phyloP scores from a whole-genome alignment of 1,284 basidiomycete species.

The Heterobasidion parviporum region DNA sequence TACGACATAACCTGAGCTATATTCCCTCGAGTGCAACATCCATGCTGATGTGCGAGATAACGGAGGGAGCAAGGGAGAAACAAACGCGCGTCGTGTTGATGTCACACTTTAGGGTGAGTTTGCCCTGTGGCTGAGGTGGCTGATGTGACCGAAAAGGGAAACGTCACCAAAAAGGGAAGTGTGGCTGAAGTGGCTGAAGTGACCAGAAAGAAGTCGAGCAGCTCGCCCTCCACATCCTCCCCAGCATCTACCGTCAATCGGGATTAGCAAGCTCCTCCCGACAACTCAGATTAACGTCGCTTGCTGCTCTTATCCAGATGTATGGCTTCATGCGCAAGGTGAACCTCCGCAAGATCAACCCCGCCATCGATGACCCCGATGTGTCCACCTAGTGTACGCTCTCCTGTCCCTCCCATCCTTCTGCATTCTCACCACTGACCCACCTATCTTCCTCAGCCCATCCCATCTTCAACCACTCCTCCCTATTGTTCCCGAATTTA shows the following conservation, averaged over 20 bases:
- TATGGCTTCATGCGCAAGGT: constrained; percentile 95
- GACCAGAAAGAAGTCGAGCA: constrained; percentile 39
- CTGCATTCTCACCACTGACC: neutral
- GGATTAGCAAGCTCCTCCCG: constrained; percentile 90
- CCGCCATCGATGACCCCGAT: constrained; percentile 86
- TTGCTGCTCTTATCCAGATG: constrained; percentile 44
- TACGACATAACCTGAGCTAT: too few relatives aligned
- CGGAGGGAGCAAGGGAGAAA: too few relatives aligned
- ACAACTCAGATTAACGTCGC: constrained; percentile 50
- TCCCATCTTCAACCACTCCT: constrained; percentile 80
- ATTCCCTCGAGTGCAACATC: too few relatives aligned
- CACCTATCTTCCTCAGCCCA: constrained; percentile 49
- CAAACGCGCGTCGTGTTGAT: too few relatives aligned
- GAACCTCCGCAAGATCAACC: constrained; percentile 85
- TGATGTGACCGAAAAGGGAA: too few relatives aligned
- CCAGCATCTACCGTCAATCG: constrained; percentile 85
- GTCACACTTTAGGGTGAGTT: too few relatives aligned
- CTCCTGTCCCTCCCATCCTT: neutral
- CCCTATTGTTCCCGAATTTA: constrained; percentile 84
- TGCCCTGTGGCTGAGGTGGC: too few relatives aligned
- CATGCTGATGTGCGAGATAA: too few relatives aligned
- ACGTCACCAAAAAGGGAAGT: too few relatives aligned
- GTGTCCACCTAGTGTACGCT: constrained; percentile 88
- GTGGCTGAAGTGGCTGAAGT: too few relatives aligned
- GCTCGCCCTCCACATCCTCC: constrained; percentile 81